Base-by-base conservation (phyloP, 768 basidiomycete genomes). In the Kwoniella botswanensis region DNA sequence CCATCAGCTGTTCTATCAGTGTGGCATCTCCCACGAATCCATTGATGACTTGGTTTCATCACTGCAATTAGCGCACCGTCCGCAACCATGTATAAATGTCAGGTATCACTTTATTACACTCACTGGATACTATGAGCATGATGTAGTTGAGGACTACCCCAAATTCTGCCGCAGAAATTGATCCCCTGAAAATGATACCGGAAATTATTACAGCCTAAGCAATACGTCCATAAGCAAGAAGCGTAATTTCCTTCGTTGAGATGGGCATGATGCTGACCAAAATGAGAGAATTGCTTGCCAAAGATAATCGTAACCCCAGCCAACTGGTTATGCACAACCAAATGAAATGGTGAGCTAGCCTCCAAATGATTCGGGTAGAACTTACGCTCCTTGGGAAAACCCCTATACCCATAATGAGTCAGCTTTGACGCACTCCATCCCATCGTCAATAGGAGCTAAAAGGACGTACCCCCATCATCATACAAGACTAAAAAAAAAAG, bases 211-310 rank as follows among this genome's bases (percentile, higher is more conserved):
- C 90, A 1, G 90, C 90, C 77, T 74, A 29, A 7, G 6, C 35
- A 9, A 35, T 9, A 35, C 35, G 24, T 3, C 1, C 35, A 18
- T 7, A 9, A 46, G 68, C 44, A 73, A n/a, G 22, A 54, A 62
- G n/a, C 53, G 13, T 35, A 50, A 29, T 52, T 35, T 52, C 44
- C 54, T 21, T n/a, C 61, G 56, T 21, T 66, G 17, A 9, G 15
- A 21, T 29, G 4, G 17, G 18, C 15, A 42, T 29, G 21, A 4
- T 2, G 55, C 74, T 70, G 24, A 76, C 72, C 17, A 92, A 85
- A 29, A 92, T 85, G 12, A 91, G 82, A n/a, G 89, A 70, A 75
- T 90, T 90, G 1, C 88, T 89, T 42, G 90, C 86, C 26, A 90
- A 80, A 69, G 91, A 90, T 2, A 92, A 85, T n/a, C 91, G 86